phyloP scores from a whole-genome alignment of 1,284 basidiomycete genomes.

The Trametes versicolor region DNA sequence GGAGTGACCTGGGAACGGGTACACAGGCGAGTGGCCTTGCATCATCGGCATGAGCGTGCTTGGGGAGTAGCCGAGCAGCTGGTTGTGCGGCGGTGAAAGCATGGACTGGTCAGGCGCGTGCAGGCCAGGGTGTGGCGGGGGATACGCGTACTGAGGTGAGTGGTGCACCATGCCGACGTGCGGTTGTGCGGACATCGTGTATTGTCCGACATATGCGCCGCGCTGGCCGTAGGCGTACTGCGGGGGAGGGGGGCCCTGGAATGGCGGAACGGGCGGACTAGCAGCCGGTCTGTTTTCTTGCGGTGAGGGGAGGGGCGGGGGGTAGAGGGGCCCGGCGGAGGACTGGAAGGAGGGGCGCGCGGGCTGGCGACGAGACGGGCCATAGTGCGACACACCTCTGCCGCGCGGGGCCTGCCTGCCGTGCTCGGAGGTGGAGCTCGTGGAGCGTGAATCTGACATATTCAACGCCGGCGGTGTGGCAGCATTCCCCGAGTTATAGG shows the following conservation, averaged over 20 bases:
- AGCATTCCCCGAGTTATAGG: slow-evolving; percentile 40
- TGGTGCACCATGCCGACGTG: slow-evolving; percentile 50
- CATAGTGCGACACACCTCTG: slow-evolving; percentile 37
- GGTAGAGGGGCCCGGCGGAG: slow-evolving; percentile 30
- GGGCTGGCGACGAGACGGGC: slow-evolving; percentile 38
- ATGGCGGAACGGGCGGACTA: slow-evolving; percentile 29
- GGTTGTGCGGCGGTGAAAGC: slow-evolving; percentile 41
- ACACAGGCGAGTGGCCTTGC: slow-evolving; percentile 40
- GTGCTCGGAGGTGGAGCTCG: slow-evolving; percentile 36
- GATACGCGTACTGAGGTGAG: slow-evolving; percentile 51
- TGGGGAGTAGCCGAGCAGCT: slow-evolving; percentile 42
- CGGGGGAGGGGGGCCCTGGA: slow-evolving; percentile 35
- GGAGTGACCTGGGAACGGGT: slow-evolving; percentile 43
- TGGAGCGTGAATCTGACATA: slow-evolving; percentile 40
- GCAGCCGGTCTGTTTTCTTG: slow-evolving; percentile 28
- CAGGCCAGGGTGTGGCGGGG: slow-evolving; percentile 45
- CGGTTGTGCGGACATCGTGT: slow-evolving; percentile 55
- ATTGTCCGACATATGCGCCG: slow-evolving; percentile 54
- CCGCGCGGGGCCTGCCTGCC: slow-evolving; percentile 37
- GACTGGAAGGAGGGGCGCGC: slow-evolving; percentile 36
- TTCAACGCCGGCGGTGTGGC: slow-evolving; percentile 28
- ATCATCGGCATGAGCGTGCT: slow-evolving; percentile 44
- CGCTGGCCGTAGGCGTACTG: slow-evolving; percentile 48
- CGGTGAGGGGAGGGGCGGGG: slow-evolving; percentile 22
- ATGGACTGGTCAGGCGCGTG: slow-evolving; percentile 44